Base-by-base conservation (phyloP, 1,284 basidiomycete genomes). In the Melampsora larici-populina region DNA sequence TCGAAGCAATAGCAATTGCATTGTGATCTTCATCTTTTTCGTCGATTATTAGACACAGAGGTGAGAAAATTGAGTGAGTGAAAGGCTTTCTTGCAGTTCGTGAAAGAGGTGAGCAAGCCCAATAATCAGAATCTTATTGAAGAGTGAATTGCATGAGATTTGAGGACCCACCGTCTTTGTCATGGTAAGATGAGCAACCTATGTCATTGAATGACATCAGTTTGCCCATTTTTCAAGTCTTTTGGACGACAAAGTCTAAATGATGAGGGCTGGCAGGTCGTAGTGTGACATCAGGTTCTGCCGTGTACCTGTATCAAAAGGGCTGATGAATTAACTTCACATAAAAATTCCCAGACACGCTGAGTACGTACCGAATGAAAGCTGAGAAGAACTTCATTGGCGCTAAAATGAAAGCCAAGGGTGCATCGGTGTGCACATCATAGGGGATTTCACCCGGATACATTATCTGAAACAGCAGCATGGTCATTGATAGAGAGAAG, bases 361-460 rank as follows among this genome's bases (percentile, higher is more conserved):
- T 18, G 17, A 24, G 1, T 31, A 51, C 43, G 48, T 33, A 73
- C 71, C 63, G 58, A 8, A 73, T 24, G 49, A 73, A 73, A 63
- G 71, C 60, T 36, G 71, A 73, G 64, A 65, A 73, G 49, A 73
- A 65, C 33, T 64, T 73, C 48, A 31, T 29, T 21, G 71, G 71
- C 24, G 71, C 71, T 4, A 43, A 64, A 36, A 65, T 46, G 4
- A 29, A 40, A 24, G 24, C 63, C 18, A 73, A 17, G 7, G 71
- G 71, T 36, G 18, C 63, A 33, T 66, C 71, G 18, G 71, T 73
- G 49, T 73, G 24, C 18, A 29, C n/a, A 51, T 73, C 63, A 64
- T 73, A 73, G 7, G 62, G 62, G 11, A 51, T 33, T 17, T 46
- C 71, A 13, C 71, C 71, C 0, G 71, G 71, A 64, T 73, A 73